A percentile compares a stretch with the other conserved stretches of the same genome.
phyloP scores from a whole-genome alignment of 2,329 filamentous ascomycete genomes.

The Tolypocladium endophyticum region DNA sequence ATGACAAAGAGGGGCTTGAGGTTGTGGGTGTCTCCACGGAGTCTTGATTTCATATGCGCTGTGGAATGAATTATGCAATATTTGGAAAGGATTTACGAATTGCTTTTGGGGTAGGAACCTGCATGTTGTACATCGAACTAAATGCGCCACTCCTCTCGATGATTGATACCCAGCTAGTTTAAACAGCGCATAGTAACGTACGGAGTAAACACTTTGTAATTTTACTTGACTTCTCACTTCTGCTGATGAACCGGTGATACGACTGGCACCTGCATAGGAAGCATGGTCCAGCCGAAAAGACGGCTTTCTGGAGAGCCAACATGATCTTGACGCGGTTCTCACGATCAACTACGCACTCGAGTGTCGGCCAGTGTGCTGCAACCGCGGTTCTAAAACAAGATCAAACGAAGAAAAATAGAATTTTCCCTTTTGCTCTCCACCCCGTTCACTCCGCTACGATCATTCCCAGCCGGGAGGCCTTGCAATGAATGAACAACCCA shows the following conservation, averaged over 20 bases:
- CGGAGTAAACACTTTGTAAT: background rate
- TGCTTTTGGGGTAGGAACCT: background rate
- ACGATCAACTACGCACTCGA: background rate
- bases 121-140: background rate
- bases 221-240: background rate
- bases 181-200: background rate
- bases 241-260: background rate
- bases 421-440: slow-evolving; percentile 4
- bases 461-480: slow-evolving; percentile 9
- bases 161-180: background rate
- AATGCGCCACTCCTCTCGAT: background rate
- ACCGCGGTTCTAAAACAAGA: background rate
- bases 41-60: background rate
- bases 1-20: slow-evolving; percentile 47
- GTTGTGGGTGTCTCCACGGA: slow-evolving; percentile 23
- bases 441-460: slow-evolving; percentile 11
- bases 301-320: background rate
- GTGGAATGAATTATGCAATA: background rate
- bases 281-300: background rate
- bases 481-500: slow-evolving; percentile 11
- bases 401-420: background rate
- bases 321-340: background rate
- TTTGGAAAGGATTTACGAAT: background rate
- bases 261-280: background rate
- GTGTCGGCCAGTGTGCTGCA: background rate